phyloP scores from a whole-genome alignment of 23 red algal species.

The Pyropia yezoensis region DNA sequence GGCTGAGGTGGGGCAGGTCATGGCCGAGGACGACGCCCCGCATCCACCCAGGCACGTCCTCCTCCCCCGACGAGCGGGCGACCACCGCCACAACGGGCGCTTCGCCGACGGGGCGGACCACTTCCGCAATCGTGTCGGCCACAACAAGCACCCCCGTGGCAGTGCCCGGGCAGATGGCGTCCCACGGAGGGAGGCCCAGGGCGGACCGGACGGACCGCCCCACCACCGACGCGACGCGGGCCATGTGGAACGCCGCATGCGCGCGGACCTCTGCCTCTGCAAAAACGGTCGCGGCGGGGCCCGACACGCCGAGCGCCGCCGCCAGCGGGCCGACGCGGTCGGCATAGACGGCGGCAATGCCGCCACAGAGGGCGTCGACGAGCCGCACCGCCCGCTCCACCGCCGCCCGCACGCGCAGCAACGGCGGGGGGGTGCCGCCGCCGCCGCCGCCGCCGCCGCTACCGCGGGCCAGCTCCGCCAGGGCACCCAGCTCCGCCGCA shows the following conservation, averaged over 20 bases:
- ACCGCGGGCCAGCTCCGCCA: slow-evolving; percentile 2
- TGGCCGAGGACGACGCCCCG: slow-evolving; percentile 45
- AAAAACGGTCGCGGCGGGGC: slow-evolving; percentile 36
- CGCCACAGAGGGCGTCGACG: slow-evolving; percentile 24
- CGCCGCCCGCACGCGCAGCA: slow-evolving; percentile 35
- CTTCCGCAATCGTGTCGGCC: slow-evolving; percentile 25
- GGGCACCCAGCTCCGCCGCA: slow-evolving; percentile 24
- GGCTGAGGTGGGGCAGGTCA: slow-evolving; percentile 53
- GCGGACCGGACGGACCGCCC: background rate
- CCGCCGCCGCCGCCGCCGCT: background rate
- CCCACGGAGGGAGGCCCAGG: slow-evolving; percentile 58
- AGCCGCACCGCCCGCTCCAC: slow-evolving; percentile 39
- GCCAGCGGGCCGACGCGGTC: slow-evolving; percentile 22
- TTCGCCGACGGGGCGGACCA: background rate
- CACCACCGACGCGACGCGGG: slow-evolving; percentile 27
- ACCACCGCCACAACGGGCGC: slow-evolving; percentile 13
- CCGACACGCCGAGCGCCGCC: slow-evolving; percentile 25
- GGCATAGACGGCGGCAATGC: slow-evolving; percentile 26
- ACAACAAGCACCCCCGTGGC: slow-evolving; percentile 30
- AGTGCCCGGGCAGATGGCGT: slow-evolving; percentile 30
- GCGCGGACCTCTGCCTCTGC: slow-evolving; percentile 57
- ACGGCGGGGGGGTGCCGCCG: background rate
- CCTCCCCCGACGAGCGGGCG: slow-evolving; percentile 43
- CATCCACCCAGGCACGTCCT: slow-evolving; percentile 46
- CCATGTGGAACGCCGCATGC: slow-evolving; percentile 52